Conservation (phyloP, 2,329 filamentous ascomycete species). For the Botrytis porri region DNA sequence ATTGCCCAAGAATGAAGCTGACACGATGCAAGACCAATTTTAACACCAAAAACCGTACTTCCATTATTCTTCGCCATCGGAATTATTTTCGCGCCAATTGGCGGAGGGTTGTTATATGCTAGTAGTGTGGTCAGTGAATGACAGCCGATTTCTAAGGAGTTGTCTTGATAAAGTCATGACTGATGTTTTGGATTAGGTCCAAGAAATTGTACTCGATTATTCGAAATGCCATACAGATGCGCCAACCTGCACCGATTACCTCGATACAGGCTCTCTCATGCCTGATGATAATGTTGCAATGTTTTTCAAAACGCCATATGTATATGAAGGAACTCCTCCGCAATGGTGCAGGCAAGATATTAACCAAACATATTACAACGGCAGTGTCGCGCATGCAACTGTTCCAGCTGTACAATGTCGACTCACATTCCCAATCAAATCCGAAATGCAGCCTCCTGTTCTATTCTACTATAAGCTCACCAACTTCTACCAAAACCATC, state of each 20-base stretch:
- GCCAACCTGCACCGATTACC: constrained; percentile 50
- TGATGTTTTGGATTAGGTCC: constrained; percentile 35
- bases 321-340: constrained; percentile 27
- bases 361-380: constrained; percentile 42
- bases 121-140: constrained; percentile 64
- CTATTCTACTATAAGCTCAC: constrained; percentile 93
- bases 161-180: background rate
- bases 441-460: constrained; percentile 76
- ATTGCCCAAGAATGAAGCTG: constrained; percentile 24
- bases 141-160: background rate
- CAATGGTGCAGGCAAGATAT: constrained; percentile 35
- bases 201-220: constrained; percentile 91
- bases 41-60: constrained; percentile 90
- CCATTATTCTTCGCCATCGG: constrained; percentile 89
- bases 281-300: background rate
- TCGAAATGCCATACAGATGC: constrained; percentile 67
- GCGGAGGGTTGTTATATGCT: constrained; percentile 80
- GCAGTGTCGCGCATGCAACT: constrained; percentile 30
- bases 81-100: constrained; percentile 90
- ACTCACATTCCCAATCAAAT: constrained; percentile 75
- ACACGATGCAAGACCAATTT: constrained; percentile 66
- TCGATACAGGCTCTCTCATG: constrained; percentile 38
- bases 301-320: constrained; percentile 58
- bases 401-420: constrained; percentile 56
- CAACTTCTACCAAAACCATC: constrained; percentile 99